Evolutionary conservation across 2,329 filamentous ascomycete genomes (phyloP), one percentile per base, ranked within the genome.

Genomic region (Metarhizium rileyi): DNA sequence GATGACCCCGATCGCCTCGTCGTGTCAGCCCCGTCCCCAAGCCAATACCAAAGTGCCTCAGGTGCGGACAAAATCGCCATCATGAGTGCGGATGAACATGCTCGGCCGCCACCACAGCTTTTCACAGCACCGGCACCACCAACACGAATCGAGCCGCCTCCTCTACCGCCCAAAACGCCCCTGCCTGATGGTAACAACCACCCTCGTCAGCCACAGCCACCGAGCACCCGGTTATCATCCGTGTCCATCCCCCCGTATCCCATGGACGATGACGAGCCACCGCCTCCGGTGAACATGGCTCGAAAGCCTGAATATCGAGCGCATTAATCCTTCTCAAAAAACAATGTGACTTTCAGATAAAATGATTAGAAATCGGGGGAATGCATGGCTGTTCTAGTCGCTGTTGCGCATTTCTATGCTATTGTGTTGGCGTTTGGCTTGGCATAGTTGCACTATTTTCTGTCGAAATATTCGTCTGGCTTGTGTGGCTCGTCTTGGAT

Each of bases 271-370:
- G 86, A 94, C 59, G 86, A 85, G 25, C 84, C 86, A 26, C 90
- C 91, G 18, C 91, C 91, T 3, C 74, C 79, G 6, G 89, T 94
- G 7, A 94, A 95, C 60, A 86, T 89, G 77, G 83, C 86, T 42
- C 81, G 84, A 57, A 96, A 96, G 66, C 91, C 91, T 1, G 84
- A 86, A 45, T 87, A 84, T 58, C 75, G 72, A 50, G 70, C 48
- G 25, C 42, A 22, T 22, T 52, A 50, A 35, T 14, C 22, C 5
- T 4, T 16, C 16, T 7, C 5, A n/a, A 9, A 42, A 14, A 22
- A 25, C n/a, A 3, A 42, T 16, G n/a, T 5, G 16, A n/a, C 9
- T 3, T 33, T 28, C 8, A 28, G 27, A 12, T 12, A 16, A 33
- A 33, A 33, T 42, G 16, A 26, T 5, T 42, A 22, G 10, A 42